These are phyloP conservation scores for Dacryopinax primogenitus DNA, from an alignment of 768 basidiomycete species.

Conservation along the genomic window DNA sequence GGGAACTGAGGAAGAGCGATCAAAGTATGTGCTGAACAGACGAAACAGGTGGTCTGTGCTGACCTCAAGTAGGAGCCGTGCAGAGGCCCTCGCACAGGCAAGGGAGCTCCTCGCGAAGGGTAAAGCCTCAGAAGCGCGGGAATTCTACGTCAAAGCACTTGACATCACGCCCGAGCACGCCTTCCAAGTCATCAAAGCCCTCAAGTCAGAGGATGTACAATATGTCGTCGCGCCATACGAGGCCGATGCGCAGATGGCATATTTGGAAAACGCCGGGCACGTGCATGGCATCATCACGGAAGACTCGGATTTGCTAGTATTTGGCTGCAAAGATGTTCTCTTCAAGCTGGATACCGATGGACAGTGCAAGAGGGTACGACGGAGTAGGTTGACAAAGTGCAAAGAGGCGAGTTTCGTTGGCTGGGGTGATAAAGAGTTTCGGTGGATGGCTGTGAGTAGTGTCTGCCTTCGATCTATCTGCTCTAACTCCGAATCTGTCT, in stretches of 20 bases:
- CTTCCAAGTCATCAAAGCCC: constrained; percentile 89
- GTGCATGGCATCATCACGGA: constrained; percentile 92
- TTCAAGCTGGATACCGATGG: constrained; percentile 71
- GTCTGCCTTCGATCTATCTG: background rate
- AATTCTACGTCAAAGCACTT: constrained; percentile 77
- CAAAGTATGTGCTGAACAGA: constrained; percentile 28
- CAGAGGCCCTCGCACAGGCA: constrained; percentile 63
- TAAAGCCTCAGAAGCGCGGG: constrained; percentile 65
- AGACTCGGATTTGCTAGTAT: constrained; percentile 94
- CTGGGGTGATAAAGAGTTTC: constrained; percentile 83
- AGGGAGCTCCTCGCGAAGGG: constrained; percentile 65
- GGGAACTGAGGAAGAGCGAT: constrained; percentile 72
- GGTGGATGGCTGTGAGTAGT: constrained; percentile 58
- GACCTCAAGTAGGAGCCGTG: constrained; percentile 38
- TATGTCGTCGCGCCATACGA: constrained; percentile 97
- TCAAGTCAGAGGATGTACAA: constrained; percentile 62
- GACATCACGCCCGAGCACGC: constrained; percentile 98
- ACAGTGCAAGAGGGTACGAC: constrained; percentile 28
- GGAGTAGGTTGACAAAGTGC: constrained; percentile 29
- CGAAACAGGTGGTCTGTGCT: background rate
- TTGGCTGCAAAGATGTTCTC: constrained; percentile 86
- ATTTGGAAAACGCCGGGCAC: constrained; percentile 66
- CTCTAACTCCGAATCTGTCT: background rate
- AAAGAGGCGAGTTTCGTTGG: constrained; percentile 65
- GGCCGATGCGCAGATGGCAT: constrained; percentile 93